phyloP scores from a whole-genome alignment of 495 filamentous ascomycete species.

The Echria macrotheca region DNA sequence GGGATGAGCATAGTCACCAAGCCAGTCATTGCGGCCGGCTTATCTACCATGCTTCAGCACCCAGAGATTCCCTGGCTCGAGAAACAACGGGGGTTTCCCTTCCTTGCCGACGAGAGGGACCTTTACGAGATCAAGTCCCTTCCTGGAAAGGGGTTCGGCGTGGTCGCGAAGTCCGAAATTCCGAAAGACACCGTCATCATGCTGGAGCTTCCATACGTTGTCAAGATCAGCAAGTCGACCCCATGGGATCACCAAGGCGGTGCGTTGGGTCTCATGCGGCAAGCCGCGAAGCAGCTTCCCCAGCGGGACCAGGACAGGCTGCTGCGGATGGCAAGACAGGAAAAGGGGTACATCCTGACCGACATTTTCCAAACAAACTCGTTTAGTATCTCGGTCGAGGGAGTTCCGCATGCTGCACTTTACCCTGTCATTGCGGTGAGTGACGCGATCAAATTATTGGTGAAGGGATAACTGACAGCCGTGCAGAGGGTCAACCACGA shows the following conservation, averaged over 20 bases:
- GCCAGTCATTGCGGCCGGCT: constrained; percentile 17
- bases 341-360: constrained; percentile 22
- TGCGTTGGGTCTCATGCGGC: constrained; percentile 19
- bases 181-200: constrained; percentile 17
- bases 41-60: constrained; percentile 13
- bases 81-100: constrained; percentile 16
- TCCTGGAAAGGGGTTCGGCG: constrained; percentile 20
- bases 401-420: constrained; percentile 24
- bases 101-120: constrained; percentile 4
- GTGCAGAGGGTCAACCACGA: constrained; percentile 29
- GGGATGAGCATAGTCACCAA: constrained; percentile 26
- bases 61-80: constrained; percentile 20
- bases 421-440: constrained; percentile 29
- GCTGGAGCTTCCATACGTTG: constrained; percentile 17
- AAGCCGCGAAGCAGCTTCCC: constrained; percentile 17
- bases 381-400: constrained; percentile 21
- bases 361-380: constrained; percentile 31
- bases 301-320: constrained; percentile 1
- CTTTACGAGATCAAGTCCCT: constrained; percentile 22
- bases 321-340: constrained; percentile 9
- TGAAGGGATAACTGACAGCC: background rate
- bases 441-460: background rate
- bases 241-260: constrained; percentile 22
- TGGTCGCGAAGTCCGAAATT: constrained; percentile 22
- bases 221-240: constrained; percentile 17